A percentile compares a stretch with the other conserved stretches of the same genome.
These are phyloP conservation scores for Trametes sp. DNA, from an alignment of 1,284 basidiomycete species.

Conservation along the genomic window DNA sequence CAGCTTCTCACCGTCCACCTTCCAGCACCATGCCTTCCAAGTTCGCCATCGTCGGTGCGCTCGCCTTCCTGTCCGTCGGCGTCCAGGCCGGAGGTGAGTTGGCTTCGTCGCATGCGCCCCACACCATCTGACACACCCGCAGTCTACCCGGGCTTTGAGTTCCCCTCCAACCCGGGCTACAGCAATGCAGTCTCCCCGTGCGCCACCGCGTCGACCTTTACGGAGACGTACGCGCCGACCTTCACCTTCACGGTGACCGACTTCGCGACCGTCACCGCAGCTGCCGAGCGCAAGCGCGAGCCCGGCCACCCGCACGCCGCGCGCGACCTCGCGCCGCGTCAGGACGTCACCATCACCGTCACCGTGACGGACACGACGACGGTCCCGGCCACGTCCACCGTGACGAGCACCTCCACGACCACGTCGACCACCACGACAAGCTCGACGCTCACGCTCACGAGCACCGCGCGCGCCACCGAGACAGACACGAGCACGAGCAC, in stretches of 20 bases:
- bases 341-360: neutral
- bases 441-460: too few species aligned
- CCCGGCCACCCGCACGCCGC: slow-evolving; percentile 8
- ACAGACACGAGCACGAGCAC: slow-evolving; percentile 11
- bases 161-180: neutral
- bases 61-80: slow-evolving; percentile 14
- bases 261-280: neutral
- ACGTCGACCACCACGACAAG: too few species aligned
- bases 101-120: too few species aligned
- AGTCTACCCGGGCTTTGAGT: slow-evolving; percentile 6
- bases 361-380: neutral
- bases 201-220: slow-evolving; percentile 2
- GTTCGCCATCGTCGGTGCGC: slow-evolving; percentile 14
- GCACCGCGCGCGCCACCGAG: neutral
- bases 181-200: neutral
- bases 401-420: neutral
- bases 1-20: neutral
- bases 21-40: slow-evolving; percentile 14
- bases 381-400: too few species aligned
- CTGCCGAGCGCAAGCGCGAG: slow-evolving; percentile 6
- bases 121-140: too few species aligned
- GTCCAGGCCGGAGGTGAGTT: slow-evolving; percentile 13
- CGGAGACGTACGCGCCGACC: neutral
- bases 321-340: neutral
- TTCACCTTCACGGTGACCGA: slow-evolving; percentile 10